These are phyloP conservation scores for Aspergillus neoniger DNA, from an alignment of 2,329 filamentous ascomycete genomes.

Conservation along the genomic window DNA sequence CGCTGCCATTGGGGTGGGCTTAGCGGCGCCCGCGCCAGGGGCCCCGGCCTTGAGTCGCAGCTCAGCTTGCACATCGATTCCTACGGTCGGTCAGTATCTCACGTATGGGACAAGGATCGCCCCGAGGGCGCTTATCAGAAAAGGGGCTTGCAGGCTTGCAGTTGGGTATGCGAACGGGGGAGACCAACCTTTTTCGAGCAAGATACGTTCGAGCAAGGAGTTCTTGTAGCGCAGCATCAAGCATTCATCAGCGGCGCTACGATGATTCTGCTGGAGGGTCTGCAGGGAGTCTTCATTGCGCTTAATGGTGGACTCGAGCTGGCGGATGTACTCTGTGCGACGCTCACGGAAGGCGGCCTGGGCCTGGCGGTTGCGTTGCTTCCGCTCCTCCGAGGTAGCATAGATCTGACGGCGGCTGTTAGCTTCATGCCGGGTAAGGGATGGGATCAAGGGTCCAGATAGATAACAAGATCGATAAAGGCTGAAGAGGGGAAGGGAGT, in stretches of 20 bases:
- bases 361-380: conserved; percentile 94
- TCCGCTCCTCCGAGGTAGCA: conserved; percentile 96
- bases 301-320: conserved; percentile 95
- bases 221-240: conserved; percentile 99
- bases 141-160: neutral
- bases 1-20: conserved; percentile 67
- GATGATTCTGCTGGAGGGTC: conserved; percentile 89
- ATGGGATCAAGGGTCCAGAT: conserved; percentile 9
- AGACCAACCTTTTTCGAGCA: conserved; percentile 82
- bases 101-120: neutral
- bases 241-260: conserved; percentile 92
- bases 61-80: conserved; percentile 96
- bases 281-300: conserved; percentile 94
- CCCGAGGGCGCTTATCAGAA: neutral
- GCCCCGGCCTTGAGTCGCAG: conserved; percentile 89
- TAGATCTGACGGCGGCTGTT: conserved; percentile 69
- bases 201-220: conserved; percentile 88
- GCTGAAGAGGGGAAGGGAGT: conserved; percentile 4
- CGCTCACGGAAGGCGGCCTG: conserved; percentile 97
- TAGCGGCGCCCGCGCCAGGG: conserved; percentile 68
- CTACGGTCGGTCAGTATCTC: conserved; percentile 47
- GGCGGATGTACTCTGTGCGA: conserved; percentile 98
- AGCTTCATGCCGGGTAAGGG: conserved; percentile 12
- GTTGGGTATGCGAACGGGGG: neutral
- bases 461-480: conserved; percentile 9